These are phyloP conservation scores for Schwanniomyces pseudopolymorphus DNA, from an alignment of 805 yeast genomes.

Conservation along the genomic window DNA sequence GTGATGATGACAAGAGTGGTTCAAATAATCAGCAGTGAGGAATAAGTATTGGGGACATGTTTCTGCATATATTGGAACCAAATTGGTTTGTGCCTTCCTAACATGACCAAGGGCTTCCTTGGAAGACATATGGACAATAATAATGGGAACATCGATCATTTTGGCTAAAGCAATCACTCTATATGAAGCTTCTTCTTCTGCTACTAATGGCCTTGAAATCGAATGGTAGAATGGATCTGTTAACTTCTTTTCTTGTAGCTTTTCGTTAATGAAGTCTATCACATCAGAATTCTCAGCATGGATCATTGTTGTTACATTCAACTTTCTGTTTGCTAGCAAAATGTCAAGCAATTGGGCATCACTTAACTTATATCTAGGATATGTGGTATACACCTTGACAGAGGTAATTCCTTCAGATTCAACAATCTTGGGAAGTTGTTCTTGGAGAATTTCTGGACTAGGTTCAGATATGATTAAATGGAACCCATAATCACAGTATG, in stretches of 20 bases:
- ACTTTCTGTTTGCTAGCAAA: conserved; percentile 36
- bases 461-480: conserved; percentile 43
- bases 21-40: conserved; percentile 40
- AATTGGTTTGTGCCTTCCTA: conserved; percentile 39
- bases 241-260: conserved; percentile 34
- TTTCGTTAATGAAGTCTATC: conserved; percentile 39
- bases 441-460: conserved; percentile 15
- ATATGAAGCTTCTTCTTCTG: conserved; percentile 52
- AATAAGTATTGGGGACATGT: conserved; percentile 51
- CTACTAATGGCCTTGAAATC: conserved; percentile 42
- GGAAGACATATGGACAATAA: conserved; percentile 50
- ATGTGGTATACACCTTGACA: conserved; percentile 47
- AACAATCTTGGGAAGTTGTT: conserved; percentile 12
- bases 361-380: conserved; percentile 39
- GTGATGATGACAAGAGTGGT: conserved; percentile 12
- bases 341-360: conserved; percentile 42
- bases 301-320: conserved; percentile 48
- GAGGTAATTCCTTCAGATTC: conserved; percentile 38
- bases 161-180: conserved; percentile 46
- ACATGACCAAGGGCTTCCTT: conserved; percentile 41
- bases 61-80: conserved; percentile 46
- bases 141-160: conserved; percentile 44
- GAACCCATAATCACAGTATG: conserved; percentile 48
- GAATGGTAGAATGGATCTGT: conserved; percentile 46
- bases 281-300: conserved; percentile 55